Evolutionary conservation across 768 basidiomycete species (phyloP).

Genomic region (Galerina sulciceps): DNA sequence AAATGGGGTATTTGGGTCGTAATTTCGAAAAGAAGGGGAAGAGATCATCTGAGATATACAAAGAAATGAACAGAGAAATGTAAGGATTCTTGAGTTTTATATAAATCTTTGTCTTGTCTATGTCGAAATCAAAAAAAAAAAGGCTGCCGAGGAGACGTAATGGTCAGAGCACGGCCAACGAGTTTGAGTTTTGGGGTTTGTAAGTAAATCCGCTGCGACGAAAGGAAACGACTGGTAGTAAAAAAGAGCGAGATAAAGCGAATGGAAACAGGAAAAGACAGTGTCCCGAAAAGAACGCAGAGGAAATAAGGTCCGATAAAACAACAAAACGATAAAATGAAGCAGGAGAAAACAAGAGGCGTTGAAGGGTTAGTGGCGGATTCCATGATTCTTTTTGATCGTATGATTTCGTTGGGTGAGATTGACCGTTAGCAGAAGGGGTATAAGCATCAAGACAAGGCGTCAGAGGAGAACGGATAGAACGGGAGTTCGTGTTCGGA

Average conservation of each 20-base stretch:
- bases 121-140: conserved; percentile 4
- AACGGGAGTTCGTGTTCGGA: too few relatives aligned
- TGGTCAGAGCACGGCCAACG: not conserved
- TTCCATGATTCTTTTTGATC: too few relatives aligned
- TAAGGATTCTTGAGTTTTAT: conserved; percentile 9
- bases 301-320: not conserved
- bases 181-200: not conserved
- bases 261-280: not conserved
- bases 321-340: not conserved
- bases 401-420: too few relatives aligned
- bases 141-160: not conserved
- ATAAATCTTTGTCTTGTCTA: conserved; percentile 16
- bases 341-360: not conserved
- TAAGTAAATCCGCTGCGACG: not conserved
- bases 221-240: not conserved
- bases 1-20: not conserved
- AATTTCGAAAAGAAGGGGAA: not conserved
- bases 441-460: too few relatives aligned
- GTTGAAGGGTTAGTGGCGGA: not conserved
- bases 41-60: not conserved
- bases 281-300: not conserved
- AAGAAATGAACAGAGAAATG: not conserved
- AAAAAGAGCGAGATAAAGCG: conserved; percentile 1
- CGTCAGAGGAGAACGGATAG: too few relatives aligned
- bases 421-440: too few relatives aligned